These are phyloP conservation scores for Deuterostichococcus epilithicus DNA, from an alignment of 139 green algal species.

Conservation along the genomic window DNA sequence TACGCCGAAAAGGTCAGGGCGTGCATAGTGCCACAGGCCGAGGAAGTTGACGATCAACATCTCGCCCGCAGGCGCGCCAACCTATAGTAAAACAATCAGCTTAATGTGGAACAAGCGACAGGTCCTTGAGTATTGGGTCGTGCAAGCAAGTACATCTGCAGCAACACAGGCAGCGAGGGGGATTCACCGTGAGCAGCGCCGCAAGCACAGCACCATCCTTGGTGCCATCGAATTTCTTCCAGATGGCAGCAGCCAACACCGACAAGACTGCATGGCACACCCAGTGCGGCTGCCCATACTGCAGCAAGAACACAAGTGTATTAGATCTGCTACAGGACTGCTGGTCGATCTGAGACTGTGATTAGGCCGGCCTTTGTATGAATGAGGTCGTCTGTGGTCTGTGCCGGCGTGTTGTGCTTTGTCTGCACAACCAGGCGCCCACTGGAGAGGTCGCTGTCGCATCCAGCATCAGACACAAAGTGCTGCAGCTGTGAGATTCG, in stretches of 20 bases:
- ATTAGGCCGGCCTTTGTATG: too few species aligned
- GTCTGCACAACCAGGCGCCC: too few species aligned
- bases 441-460: background rate
- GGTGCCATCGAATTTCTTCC: constrained; percentile 16
- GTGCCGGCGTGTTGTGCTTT: too few species aligned
- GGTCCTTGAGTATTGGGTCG: background rate
- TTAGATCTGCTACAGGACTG: too few species aligned
- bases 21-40: constrained; percentile 20
- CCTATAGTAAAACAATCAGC: background rate
- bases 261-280: constrained; percentile 5
- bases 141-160: background rate
- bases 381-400: too few species aligned
- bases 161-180: background rate
- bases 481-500: too few species aligned
- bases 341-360: too few species aligned
- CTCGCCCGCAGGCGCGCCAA: background rate
- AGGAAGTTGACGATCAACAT: constrained; percentile 14
- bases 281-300: too few species aligned
- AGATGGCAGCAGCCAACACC: background rate
- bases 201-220: constrained; percentile 9
- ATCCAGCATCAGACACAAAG: background rate
- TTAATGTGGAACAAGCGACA: background rate
- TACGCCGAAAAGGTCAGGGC: constrained; percentile 20
- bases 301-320: too few species aligned
- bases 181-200: constrained; percentile 10